A percentile compares a stretch with the other conserved stretches of the same genome.
These are phyloP conservation scores for Scheffersomyces stambukii DNA, from an alignment of 1,139 yeast genomes.

Conservation along the genomic window DNA sequence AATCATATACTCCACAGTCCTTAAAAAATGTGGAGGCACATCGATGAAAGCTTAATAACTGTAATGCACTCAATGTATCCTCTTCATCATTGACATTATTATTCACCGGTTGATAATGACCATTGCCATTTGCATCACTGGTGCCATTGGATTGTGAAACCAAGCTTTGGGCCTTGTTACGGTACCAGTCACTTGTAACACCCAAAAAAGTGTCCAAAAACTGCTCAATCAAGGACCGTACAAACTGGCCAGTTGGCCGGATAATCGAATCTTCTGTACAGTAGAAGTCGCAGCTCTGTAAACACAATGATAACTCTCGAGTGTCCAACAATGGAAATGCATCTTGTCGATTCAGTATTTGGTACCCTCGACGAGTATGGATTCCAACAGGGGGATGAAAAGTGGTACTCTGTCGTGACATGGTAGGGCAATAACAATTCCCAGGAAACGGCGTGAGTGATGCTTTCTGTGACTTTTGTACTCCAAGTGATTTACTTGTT, in stretches of 20 bases:
- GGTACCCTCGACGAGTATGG: too few species aligned
- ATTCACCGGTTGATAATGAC: conserved; percentile 22
- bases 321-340: conserved; percentile 65
- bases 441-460: too few species aligned
- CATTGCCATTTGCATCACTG: conserved; percentile 23
- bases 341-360: conserved; percentile 21
- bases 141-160: conserved; percentile 4
- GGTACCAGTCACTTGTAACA: conserved; percentile 45
- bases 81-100: not conserved
- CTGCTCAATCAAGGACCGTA: conserved; percentile 62
- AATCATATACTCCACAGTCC: conserved; percentile 76
- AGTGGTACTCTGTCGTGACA: too few species aligned
- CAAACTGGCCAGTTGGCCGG: conserved; percentile 64
- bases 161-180: conserved; percentile 13
- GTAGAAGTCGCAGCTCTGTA: conserved; percentile 59
- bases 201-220: conserved; percentile 69
- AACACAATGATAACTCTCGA: conserved; percentile 58
- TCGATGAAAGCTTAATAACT: conserved; percentile 42
- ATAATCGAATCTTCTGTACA: conserved; percentile 61
- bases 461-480: too few species aligned
- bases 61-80: conserved; percentile 33
- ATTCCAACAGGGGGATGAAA: too few species aligned
- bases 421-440: too few species aligned
- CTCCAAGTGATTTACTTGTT: too few species aligned
- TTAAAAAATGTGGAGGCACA: conserved; percentile 59